Conservation (phyloP, 2,329 filamentous ascomycete species). For the Fusarium irregulare region DNA sequence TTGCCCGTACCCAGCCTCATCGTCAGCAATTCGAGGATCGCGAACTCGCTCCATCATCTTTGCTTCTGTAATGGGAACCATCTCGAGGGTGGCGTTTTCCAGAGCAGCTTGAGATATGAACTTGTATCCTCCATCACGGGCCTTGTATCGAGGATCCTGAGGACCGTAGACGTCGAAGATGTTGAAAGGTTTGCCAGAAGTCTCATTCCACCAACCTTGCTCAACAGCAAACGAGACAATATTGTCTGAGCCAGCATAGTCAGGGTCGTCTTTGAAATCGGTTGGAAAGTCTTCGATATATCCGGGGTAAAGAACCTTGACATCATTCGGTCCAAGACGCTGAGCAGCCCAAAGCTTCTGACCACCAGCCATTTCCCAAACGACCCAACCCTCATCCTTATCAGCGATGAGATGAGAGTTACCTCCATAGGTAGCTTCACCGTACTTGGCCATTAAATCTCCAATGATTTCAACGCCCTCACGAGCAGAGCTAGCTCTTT, state of each 20-base stretch:
- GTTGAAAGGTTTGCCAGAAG: slow-evolving; percentile 35
- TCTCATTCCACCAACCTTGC: slow-evolving; percentile 42
- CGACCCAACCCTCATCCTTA: slow-evolving; percentile 41
- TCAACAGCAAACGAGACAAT: slow-evolving; percentile 41
- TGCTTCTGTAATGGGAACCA: slow-evolving; percentile 37
- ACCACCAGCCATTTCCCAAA: slow-evolving; percentile 43
- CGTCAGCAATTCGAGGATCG: slow-evolving; percentile 39
- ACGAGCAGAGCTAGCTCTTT: slow-evolving; percentile 34
- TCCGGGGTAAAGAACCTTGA: slow-evolving; percentile 38
- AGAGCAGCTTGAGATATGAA: slow-evolving; percentile 42
- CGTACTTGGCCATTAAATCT: slow-evolving; percentile 28
- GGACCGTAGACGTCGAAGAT: slow-evolving; percentile 40
- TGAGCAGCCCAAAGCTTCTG: slow-evolving; percentile 42
- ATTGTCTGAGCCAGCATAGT: slow-evolving; percentile 37
- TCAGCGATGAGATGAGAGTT: slow-evolving; percentile 43
- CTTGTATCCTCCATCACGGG: slow-evolving; percentile 41
- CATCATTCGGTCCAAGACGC: slow-evolving; percentile 36
- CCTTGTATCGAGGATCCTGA: slow-evolving; percentile 37
- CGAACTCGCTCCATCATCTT: slow-evolving; percentile 42
- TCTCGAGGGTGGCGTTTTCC: slow-evolving; percentile 35
- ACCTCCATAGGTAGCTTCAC: slow-evolving; percentile 40
- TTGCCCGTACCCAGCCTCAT: slow-evolving; percentile 40
- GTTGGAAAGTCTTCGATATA: slow-evolving; percentile 42
- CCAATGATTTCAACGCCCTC: slow-evolving; percentile 40
- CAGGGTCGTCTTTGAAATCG: slow-evolving; percentile 14